Evolutionary conservation across 192 early-diverging fungal genomes (phyloP).

Genomic region (Phlyctochytrium planicorne): DNA sequence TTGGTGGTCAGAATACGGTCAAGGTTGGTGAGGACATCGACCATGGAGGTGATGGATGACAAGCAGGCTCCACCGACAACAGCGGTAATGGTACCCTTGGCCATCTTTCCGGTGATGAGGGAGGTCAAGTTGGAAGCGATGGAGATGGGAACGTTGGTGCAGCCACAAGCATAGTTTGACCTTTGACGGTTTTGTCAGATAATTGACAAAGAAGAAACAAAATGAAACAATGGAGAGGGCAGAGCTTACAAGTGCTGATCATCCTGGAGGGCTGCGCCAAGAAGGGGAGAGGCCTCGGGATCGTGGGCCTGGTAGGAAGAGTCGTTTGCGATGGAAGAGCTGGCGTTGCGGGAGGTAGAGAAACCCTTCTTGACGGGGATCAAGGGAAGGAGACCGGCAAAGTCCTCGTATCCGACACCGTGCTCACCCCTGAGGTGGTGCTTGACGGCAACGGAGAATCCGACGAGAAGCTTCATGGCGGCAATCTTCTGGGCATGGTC

Average conservation of each 20-base stretch:
- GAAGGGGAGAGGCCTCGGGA: background rate
- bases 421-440: conserved; percentile 65
- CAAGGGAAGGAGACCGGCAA: conserved; percentile 49
- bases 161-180: conserved; percentile 16
- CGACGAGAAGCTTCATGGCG: conserved; percentile 67
- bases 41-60: background rate
- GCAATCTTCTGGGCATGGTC: conserved; percentile 47
- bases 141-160: conserved; percentile 13
- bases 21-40: conserved; percentile 37
- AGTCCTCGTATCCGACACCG: conserved; percentile 59
- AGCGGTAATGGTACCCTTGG: conserved; percentile 2
- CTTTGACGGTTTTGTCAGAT: background rate
- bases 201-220: too few species aligned
- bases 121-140: background rate
- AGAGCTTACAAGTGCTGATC: too few species aligned
- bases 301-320: background rate
- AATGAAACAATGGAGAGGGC: too few species aligned
- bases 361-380: conserved; percentile 13
- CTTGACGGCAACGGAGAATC: conserved; percentile 72
- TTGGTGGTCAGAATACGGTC: conserved; percentile 69
- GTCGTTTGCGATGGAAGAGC: background rate
- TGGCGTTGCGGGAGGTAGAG: background rate
- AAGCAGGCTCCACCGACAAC: conserved; percentile 2
- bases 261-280: too few species aligned
- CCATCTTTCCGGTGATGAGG: conserved; percentile 6